A percentile compares a stretch with the other conserved stretches of the same genome.
These are phyloP conservation scores for Dimocarpus longan DNA, from an alignment of 345 rosid species.

Conservation along the genomic window DNA sequence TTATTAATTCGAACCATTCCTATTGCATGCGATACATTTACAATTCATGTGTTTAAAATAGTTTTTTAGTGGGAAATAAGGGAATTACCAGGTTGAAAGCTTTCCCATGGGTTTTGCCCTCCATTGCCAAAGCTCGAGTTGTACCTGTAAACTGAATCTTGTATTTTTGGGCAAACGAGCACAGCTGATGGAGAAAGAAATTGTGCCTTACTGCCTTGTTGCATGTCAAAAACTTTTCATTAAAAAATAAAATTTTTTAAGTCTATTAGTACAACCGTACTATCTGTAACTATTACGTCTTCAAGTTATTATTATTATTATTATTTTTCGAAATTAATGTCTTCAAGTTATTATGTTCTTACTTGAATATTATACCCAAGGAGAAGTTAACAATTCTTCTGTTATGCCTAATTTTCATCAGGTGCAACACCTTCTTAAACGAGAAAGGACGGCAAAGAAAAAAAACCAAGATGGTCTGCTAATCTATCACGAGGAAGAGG, in stretches of 20 bases:
- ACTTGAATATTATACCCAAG: background rate
- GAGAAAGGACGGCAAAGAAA: background rate
- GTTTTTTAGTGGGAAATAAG: background rate
- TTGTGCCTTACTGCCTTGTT: background rate
- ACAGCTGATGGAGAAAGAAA: background rate
- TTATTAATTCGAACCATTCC: background rate
- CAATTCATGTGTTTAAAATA: background rate
- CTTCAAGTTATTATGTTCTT: constrained; percentile 17
- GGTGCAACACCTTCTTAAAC: constrained; percentile 35
- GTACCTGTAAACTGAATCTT: constrained; percentile 7
- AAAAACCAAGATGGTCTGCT: background rate
- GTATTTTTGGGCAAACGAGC: background rate
- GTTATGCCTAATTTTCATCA: constrained; percentile 32
- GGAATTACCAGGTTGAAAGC: background rate
- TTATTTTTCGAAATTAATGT: no score
- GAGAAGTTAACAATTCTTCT: background rate
- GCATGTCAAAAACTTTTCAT: background rate
- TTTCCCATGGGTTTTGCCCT: background rate
- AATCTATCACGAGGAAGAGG: background rate
- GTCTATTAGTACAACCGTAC: background rate
- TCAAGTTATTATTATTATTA: constrained; percentile 17
- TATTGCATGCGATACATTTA: background rate
- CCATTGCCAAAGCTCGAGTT: background rate
- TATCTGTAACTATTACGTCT: constrained; percentile 2
- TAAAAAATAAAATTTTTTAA: background rate